phyloP scores from a whole-genome alignment of 495 filamentous ascomycete species.

The Daldinia vernicosa region DNA sequence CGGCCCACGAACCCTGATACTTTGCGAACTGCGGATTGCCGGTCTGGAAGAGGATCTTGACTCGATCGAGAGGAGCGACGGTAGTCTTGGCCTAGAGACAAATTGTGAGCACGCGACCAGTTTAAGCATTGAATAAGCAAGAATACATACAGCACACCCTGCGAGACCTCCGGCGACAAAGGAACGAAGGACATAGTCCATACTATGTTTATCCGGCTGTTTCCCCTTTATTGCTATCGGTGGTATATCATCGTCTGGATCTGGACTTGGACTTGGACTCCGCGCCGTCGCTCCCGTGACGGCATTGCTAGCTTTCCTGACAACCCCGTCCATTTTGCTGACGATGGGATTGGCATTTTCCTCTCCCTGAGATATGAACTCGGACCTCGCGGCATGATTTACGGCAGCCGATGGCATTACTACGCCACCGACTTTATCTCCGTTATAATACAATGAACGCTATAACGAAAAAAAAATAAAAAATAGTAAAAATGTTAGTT shows the following conservation, averaged over 20 bases:
- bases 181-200: constrained; percentile 82
- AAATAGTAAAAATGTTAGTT: not conserved
- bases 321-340: constrained; percentile 39
- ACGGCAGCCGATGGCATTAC: constrained; percentile 61
- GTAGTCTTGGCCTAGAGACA: constrained; percentile 83
- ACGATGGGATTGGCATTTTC: constrained; percentile 43
- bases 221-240: constrained; percentile 49
- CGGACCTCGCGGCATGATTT: constrained; percentile 59
- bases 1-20: constrained; percentile 88
- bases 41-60: constrained; percentile 98
- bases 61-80: constrained; percentile 93
- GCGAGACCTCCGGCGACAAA: constrained; percentile 88
- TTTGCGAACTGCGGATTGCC: constrained; percentile 92
- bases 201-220: constrained; percentile 69
- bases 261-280: constrained; percentile 28
- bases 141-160: constrained; percentile 77
- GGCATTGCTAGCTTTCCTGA: constrained; percentile 37
- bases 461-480: constrained; percentile 7
- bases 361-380: constrained; percentile 50
- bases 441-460: not conserved
- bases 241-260: constrained; percentile 51
- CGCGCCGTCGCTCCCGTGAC: constrained; percentile 31
- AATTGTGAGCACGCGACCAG: constrained; percentile 8
- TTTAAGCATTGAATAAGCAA: not conserved
- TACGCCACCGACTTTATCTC: constrained; percentile 43